Base-by-base conservation (phyloP, 805 yeast species). In the Priceomyces medius region DNA sequence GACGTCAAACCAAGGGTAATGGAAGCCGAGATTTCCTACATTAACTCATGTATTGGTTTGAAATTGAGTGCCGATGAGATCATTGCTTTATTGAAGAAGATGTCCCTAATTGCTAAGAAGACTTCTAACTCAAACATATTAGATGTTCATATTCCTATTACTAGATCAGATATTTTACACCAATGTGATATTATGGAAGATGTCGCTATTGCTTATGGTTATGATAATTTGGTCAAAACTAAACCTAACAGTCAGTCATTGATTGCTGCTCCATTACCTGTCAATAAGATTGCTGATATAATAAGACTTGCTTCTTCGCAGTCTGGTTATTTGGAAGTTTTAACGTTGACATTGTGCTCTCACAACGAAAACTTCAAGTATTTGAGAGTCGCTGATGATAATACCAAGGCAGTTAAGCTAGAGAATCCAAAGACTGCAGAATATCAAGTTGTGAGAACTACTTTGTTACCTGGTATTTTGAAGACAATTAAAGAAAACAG, bases 171-270 rank as follows among this genome's bases (percentile, higher is more conserved):
- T 66, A 79, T 93, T 47, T 75, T 93, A 57, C 99, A 93, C 66
- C 95, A 88, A 63, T 91, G 98, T 76, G 99, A 93, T 68, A 83
- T 93, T 51, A 87, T 93, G 95, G 99, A 93, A 68, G 99, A 93
- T 65, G 96, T 91, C 37, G 99, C 97, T 36, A 85, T 93, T 59
- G 95, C 88, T 21, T 93, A 88, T 61, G 99, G 99, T 43, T 93
- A 85, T 75, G 85, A 90, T 69, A 88, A 87, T 61, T 76, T 93
- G 58, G 78, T 77, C 48, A 88, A 83, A 68, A 81, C 93, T 38
- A 78, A 78, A 50, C 88, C 93, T 58, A 77, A 88, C 50, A 76
- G 88, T 23, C 83, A 83, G 43, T 79, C 96, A 7, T 80, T 85
- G 49, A 83, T 88, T 47, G 96, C 95, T 18, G 76, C 85, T 41